Conservation (phyloP, 1,284 basidiomycete species). For the Ustilago esculenta region DNA sequence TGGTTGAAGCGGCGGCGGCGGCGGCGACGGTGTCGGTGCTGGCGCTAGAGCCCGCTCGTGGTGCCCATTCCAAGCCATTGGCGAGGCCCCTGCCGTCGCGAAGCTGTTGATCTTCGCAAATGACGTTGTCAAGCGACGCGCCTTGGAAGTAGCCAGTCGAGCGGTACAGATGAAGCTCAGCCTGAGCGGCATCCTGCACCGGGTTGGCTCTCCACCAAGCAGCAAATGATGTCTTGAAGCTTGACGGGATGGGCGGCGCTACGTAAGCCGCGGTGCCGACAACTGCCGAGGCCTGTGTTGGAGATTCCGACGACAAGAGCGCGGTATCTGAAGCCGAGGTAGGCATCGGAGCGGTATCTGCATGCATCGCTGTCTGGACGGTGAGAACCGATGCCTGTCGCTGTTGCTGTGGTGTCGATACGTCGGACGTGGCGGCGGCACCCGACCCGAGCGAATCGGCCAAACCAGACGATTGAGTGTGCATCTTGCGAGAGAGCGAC, state of each 20-base stretch:
- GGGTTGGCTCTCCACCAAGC: conserved; percentile 53
- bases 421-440: conserved; percentile 3
- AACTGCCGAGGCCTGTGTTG: conserved; percentile 1
- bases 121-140: conserved; percentile 49
- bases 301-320: conserved; percentile 1
- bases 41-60: neutral
- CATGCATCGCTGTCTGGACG: conserved; percentile 15
- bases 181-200: conserved; percentile 48
- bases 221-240: conserved; percentile 47
- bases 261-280: conserved; percentile 19
- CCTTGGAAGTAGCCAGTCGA: conserved; percentile 53
- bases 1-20: neutral
- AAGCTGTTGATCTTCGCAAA: conserved; percentile 35
- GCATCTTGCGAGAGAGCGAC: neutral
- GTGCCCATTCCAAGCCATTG: conserved; percentile 23
- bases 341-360: conserved; percentile 5
- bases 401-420: conserved; percentile 14
- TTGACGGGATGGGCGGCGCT: conserved; percentile 50
- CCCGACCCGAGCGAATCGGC: conserved; percentile 6
- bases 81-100: conserved; percentile 42
- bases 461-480: conserved; percentile 1
- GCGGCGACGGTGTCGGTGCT: neutral
- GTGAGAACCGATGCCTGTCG: conserved; percentile 30
- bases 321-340: conserved; percentile 34
- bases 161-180: conserved; percentile 55